Evolutionary conservation across 257 asterid species (phyloP).

Genomic region (Rauvolfia tetraphylla): DNA sequence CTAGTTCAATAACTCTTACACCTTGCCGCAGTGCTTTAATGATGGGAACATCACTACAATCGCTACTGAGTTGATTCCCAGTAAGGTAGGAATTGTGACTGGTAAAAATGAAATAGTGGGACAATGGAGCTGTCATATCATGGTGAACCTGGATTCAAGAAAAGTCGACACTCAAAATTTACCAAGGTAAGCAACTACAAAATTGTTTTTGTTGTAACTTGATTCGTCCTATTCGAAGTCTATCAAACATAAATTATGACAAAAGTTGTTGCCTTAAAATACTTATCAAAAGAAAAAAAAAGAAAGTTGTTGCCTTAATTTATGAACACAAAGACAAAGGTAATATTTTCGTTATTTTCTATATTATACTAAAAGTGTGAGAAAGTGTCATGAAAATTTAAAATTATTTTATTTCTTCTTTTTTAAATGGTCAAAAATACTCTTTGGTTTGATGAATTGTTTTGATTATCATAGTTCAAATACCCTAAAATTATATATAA

Average conservation of each 20-base stretch:
- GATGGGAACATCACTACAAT: conserved; percentile 62
- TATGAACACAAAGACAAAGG: no score
- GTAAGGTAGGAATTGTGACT: conserved; percentile 81
- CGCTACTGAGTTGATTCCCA: conserved; percentile 73
- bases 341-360: no score
- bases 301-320: no score
- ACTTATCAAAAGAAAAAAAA: no score
- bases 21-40: conserved; percentile 63
- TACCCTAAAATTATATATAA: no score
- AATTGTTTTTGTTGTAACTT: background rate
- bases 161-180: background rate
- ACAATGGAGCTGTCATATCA: conserved; percentile 65
- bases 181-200: background rate
- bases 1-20: conserved; percentile 72
- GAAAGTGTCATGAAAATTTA: no score
- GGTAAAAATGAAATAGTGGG: conserved; percentile 66
- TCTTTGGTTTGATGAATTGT: no score
- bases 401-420: no score
- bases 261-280: background rate
- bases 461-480: no score
- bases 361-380: no score
- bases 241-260: background rate
- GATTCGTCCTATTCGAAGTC: background rate
- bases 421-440: no score
- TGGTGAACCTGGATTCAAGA: conserved; percentile 49